Percentiles rank a stretch among this genome's conserved stretches.
phyloP scores from a whole-genome alignment of 352 stramenopile genomes.

The Pythium phragmiticola region DNA sequence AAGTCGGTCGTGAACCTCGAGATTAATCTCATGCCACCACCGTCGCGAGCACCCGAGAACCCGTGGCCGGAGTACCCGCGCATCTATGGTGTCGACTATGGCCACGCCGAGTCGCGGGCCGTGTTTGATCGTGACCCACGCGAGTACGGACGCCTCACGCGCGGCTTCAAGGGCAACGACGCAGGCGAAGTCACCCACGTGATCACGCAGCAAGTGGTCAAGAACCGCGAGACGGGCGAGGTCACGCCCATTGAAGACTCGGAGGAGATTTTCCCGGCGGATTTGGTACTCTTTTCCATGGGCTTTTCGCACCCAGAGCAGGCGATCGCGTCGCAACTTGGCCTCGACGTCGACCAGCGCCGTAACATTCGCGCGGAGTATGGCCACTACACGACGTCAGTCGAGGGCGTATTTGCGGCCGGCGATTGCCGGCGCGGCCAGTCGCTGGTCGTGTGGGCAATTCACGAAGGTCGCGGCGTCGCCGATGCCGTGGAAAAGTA shows the following conservation, averaged over 20 bases:
- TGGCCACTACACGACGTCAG: constrained; percentile 92
- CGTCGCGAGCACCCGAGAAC: constrained; percentile 91
- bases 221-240: constrained; percentile 71
- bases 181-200: constrained; percentile 78
- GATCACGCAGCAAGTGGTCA: constrained; percentile 47
- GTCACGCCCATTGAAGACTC: constrained; percentile 72
- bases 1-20: constrained; percentile 97
- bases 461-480: constrained; percentile 95
- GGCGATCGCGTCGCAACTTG: constrained; percentile 86
- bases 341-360: constrained; percentile 92
- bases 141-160: constrained; percentile 73
- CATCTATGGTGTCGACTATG: constrained; percentile 97
- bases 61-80: constrained; percentile 98
- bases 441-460: constrained; percentile 98
- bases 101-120: constrained; percentile 93
- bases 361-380: constrained; percentile 94
- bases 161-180: constrained; percentile 79
- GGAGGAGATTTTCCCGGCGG: constrained; percentile 92
- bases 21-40: constrained; percentile 91
- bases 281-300: constrained; percentile 97
- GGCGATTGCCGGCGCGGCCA: constrained; percentile 97
- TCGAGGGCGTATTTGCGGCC: constrained; percentile 96
- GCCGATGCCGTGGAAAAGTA: constrained; percentile 87
- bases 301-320: constrained; percentile 96
- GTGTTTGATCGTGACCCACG: constrained; percentile 93